phyloP scores from a whole-genome alignment of 768 basidiomycete species.

The Boletus tomentosulus region DNA sequence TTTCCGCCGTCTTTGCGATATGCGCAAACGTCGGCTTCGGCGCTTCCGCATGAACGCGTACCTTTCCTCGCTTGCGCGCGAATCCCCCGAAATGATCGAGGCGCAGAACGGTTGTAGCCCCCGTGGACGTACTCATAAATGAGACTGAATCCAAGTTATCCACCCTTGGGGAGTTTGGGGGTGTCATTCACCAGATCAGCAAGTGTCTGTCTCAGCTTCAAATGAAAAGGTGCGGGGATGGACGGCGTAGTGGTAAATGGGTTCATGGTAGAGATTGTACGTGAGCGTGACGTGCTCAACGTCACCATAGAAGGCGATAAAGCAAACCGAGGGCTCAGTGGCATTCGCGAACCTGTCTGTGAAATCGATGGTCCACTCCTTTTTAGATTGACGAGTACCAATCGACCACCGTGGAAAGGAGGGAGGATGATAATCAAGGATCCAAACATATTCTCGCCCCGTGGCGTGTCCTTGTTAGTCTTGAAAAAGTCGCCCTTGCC shows the following conservation, averaged over 20 bases:
- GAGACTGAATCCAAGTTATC: conserved; percentile 13
- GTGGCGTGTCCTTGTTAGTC: conserved; percentile 46
- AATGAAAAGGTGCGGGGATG: not conserved
- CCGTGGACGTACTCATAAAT: conserved; percentile 9
- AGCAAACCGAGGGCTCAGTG: conserved; percentile 24
- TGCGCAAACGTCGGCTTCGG: no score
- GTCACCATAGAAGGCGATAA: conserved; percentile 40
- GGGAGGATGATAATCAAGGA: conserved; percentile 40
- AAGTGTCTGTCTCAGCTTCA: not conserved
- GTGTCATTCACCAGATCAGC: not conserved
- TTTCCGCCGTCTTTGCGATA: no score
- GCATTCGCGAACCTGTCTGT: conserved; percentile 7
- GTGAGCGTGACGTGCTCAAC: conserved; percentile 35
- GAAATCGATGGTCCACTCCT: conserved; percentile 39
- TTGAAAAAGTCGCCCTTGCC: conserved; percentile 43
- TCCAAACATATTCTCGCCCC: conserved; percentile 16
- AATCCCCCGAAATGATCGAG: no score
- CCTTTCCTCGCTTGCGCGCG: no score
- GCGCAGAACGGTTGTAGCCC: not conserved
- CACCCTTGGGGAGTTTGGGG: not conserved
- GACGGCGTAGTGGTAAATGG: not conserved
- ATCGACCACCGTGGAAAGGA: conserved; percentile 39
- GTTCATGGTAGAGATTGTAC: conserved; percentile 31
- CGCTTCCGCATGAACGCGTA: no score
- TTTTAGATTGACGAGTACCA: conserved; percentile 30